A percentile compares a stretch with the other conserved stretches of the same genome.
Evolutionary conservation across 768 basidiomycete genomes (phyloP).

Genomic region (Steccherinum ochraceum): DNA sequence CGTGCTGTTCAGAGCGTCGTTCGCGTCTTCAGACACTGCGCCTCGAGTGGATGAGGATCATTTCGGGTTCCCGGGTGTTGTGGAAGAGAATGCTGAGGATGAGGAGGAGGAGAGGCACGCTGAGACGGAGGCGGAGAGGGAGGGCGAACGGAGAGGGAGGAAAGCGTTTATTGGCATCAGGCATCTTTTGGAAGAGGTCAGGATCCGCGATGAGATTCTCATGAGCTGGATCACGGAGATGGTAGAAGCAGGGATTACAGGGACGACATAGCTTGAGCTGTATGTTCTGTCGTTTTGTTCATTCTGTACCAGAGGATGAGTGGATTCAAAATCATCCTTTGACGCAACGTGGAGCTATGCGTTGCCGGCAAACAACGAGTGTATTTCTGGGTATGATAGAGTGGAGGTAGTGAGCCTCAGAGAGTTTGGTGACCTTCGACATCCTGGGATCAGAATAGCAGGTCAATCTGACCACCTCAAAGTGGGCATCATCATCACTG

Average conservation of each 20-base stretch:
- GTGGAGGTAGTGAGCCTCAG: no score
- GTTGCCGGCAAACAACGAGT: no score
- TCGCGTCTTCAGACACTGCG: constrained; percentile 59
- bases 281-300: background rate
- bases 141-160: constrained; percentile 67
- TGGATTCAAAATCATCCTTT: no score
- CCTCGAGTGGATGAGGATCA: constrained; percentile 77
- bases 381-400: no score
- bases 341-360: no score
- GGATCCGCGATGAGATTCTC: constrained; percentile 56
- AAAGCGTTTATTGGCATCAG: constrained; percentile 63
- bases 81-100: constrained; percentile 73
- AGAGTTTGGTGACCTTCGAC: no score
- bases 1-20: constrained; percentile 75
- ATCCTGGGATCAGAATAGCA: no score
- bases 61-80: constrained; percentile 83
- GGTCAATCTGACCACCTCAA: no score
- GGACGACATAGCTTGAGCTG: no score
- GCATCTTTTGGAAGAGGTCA: constrained; percentile 55
- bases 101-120: constrained; percentile 27
- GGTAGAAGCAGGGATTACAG: constrained; percentile 39
- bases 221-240: constrained; percentile 58
- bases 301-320: background rate
- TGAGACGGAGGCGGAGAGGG: constrained; percentile 38
- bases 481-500: no score